Percentiles rank a stretch among this genome's conserved stretches.
phyloP scores from a whole-genome alignment of 805 yeast genomes.

The Zygosaccharomyces gambellarensis region DNA sequence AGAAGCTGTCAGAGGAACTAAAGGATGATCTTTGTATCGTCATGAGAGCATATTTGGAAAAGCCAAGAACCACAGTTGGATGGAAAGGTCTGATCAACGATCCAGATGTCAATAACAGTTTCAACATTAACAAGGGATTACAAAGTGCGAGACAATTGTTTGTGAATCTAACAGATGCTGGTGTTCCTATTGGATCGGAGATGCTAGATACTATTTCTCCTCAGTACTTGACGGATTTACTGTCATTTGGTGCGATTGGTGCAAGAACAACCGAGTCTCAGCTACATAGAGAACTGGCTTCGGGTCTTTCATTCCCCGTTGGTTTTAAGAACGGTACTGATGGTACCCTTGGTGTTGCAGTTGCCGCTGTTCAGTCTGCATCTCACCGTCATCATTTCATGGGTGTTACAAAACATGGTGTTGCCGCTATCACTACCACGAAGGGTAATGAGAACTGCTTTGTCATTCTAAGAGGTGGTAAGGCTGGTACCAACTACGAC shows the following conservation, averaged over 20 bases:
- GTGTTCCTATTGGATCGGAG: slow-evolving; percentile 92
- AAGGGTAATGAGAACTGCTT: slow-evolving; percentile 94
- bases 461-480: slow-evolving; percentile 94
- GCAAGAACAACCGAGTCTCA: slow-evolving; percentile 99
- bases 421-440: slow-evolving; percentile 93
- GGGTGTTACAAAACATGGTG: slow-evolving; percentile 96
- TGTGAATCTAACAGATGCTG: slow-evolving; percentile 69
- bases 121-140: slow-evolving; percentile 92
- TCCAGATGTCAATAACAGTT: slow-evolving; percentile 89
- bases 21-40: slow-evolving; percentile 72
- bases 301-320: slow-evolving; percentile 97
- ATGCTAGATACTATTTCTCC: slow-evolving; percentile 98
- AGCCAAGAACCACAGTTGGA: slow-evolving; percentile 98
- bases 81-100: slow-evolving; percentile 98
- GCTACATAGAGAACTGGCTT: slow-evolving; percentile 93
- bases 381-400: slow-evolving; percentile 89
- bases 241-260: slow-evolving; percentile 96
- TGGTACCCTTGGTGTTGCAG: slow-evolving; percentile 86
- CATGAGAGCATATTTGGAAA: slow-evolving; percentile 97
- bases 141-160: slow-evolving; percentile 81
- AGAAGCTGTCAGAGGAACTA: slow-evolving; percentile 62
- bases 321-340: slow-evolving; percentile 99
- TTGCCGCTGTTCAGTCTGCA: slow-evolving; percentile 93
- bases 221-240: slow-evolving; percentile 84
- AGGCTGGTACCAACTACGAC: slow-evolving; percentile 88